Evolutionary conservation across 768 basidiomycete genomes (phyloP).

Genomic region (Boletus insuetus): DNA sequence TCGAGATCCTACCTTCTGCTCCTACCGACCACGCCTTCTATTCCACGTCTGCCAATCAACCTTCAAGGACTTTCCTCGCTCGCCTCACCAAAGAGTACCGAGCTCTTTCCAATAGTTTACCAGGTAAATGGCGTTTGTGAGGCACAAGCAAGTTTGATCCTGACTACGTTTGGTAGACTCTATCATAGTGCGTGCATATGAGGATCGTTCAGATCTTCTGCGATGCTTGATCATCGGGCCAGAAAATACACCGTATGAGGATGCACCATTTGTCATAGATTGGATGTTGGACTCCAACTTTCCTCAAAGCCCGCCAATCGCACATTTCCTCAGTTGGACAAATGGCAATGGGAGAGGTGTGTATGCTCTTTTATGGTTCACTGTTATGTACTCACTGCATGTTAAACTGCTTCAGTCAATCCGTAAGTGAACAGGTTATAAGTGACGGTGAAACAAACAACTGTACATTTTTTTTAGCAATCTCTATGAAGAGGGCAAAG

Average conservation of each 20-base stretch:
- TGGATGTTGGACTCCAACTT: conserved; percentile 87
- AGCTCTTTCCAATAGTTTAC: conserved; percentile 72
- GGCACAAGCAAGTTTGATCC: background rate
- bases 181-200: conserved; percentile 87
- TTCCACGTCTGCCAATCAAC: conserved; percentile 55
- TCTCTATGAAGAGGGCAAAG: conserved; percentile 93
- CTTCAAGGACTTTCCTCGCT: conserved; percentile 69
- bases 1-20: conserved; percentile 71
- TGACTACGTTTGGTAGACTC: conserved; percentile 50
- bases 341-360: conserved; percentile 81
- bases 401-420: conserved; percentile 45
- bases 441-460: background rate
- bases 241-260: conserved; percentile 91
- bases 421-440: conserved; percentile 50
- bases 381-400: background rate
- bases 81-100: conserved; percentile 85
- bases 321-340: conserved; percentile 92
- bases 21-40: conserved; percentile 84
- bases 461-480: conserved; percentile 48
- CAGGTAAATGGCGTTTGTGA: conserved; percentile 52
- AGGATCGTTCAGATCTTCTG: conserved; percentile 84
- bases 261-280: conserved; percentile 94
- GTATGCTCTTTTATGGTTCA: conserved; percentile 1
- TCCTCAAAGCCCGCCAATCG: conserved; percentile 77
- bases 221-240: conserved; percentile 90